These are phyloP conservation scores for Prunus salicina DNA, from an alignment of 306 rosid genomes.

Conservation along the genomic window DNA sequence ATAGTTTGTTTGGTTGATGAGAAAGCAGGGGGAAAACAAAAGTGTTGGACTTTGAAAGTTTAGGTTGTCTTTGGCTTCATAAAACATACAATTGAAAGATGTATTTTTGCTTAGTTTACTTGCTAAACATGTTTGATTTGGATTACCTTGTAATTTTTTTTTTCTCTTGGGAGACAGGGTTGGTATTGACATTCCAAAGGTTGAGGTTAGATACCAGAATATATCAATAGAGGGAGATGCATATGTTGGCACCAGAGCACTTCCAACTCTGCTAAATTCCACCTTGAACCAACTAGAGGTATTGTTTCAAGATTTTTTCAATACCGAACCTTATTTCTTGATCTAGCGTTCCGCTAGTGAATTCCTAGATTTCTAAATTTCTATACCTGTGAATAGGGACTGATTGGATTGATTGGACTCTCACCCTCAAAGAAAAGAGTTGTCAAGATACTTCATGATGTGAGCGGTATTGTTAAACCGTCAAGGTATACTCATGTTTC, in stretches of 20 bases:
- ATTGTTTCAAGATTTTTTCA: background rate
- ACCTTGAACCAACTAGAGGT: conserved; percentile 59
- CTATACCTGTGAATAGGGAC: conserved; percentile 27
- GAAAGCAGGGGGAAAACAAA: background rate
- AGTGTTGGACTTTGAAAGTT: background rate
- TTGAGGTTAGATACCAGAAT: conserved; percentile 54
- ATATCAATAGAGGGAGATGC: conserved; percentile 64
- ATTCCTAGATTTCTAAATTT: conserved; percentile 2
- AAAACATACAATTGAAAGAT: background rate
- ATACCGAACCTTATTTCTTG: background rate
- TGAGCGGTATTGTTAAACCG: conserved; percentile 62
- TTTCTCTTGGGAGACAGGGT: conserved; percentile 36
- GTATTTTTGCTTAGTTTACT: background rate
- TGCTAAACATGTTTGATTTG: background rate
- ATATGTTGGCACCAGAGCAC: conserved; percentile 63
- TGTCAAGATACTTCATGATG: conserved; percentile 55
- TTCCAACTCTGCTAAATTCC: conserved; percentile 54
- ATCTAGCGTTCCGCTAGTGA: background rate
- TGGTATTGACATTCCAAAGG: conserved; percentile 54
- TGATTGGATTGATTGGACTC: conserved; percentile 46
- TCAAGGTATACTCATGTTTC: conserved; percentile 42
- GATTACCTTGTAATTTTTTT: background rate
- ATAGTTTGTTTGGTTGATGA: conserved; percentile 7
- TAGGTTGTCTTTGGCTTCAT: background rate
- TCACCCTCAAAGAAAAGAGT: conserved; percentile 53